phyloP scores from a whole-genome alignment of 2,329 filamentous ascomycete species.

The Graphilbum ipis-grandicollis region DNA sequence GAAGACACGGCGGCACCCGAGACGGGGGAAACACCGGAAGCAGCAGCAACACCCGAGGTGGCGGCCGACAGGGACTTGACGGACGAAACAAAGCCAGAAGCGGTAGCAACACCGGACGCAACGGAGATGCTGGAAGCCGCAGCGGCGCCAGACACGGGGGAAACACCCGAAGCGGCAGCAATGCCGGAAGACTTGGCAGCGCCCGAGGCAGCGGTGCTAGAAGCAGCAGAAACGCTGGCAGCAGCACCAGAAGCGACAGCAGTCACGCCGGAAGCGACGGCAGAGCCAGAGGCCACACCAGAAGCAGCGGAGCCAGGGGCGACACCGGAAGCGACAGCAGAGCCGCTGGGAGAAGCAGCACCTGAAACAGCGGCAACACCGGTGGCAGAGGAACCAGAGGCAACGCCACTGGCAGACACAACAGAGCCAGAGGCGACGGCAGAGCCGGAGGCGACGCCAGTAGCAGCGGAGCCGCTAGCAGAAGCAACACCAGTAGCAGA shows the following conservation, averaged over 20 bases:
- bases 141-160: background rate
- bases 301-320: no score
- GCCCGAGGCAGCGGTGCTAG: background rate
- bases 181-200: background rate
- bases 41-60: background rate
- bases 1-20: background rate
- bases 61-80: background rate
- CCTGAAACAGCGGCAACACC: background rate
- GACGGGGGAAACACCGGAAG: background rate
- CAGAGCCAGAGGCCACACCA: no score
- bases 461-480: no score
- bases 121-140: background rate
- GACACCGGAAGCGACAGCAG: no score
- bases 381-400: conserved; percentile 9
- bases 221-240: no score
- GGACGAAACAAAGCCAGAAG: background rate
- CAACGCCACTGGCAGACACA: conserved; percentile 14
- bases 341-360: background rate
- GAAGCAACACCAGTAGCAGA: no score
- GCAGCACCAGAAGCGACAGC: no score
- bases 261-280: background rate
- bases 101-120: no score
- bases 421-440: conserved; percentile 12
- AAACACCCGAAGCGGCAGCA: background rate
- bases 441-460: conserved; percentile 14